phyloP scores from a whole-genome alignment of 108 stramenopile species.

The Skeletonema menzelii region DNA sequence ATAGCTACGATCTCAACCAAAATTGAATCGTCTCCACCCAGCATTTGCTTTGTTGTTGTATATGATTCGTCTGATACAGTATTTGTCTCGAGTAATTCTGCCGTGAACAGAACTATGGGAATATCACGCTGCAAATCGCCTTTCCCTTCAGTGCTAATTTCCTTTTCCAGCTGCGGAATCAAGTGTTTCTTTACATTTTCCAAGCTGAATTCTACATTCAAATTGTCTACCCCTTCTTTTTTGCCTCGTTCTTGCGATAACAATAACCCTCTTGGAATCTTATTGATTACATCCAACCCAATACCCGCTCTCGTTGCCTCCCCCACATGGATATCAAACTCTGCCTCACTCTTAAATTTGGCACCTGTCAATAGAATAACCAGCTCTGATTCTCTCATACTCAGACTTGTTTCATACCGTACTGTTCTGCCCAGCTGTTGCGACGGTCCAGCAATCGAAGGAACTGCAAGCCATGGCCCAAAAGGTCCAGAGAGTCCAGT shows the following conservation, averaged over 20 bases:
- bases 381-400: constrained; percentile 69
- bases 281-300: constrained; percentile 49
- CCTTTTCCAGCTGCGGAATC: constrained; percentile 56
- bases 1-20: constrained; percentile 83
- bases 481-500: constrained; percentile 85
- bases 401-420: constrained; percentile 69
- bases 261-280: constrained; percentile 61
- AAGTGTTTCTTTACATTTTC: constrained; percentile 44
- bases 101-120: constrained; percentile 58
- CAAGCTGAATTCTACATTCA: constrained; percentile 47
- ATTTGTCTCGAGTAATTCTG: constrained; percentile 74
- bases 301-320: constrained; percentile 76
- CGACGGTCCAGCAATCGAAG: constrained; percentile 65
- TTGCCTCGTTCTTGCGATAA: not conserved
- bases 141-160: not conserved
- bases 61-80: constrained; percentile 81
- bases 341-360: constrained; percentile 58
- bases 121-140: not conserved
- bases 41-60: constrained; percentile 33
- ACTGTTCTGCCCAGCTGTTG: constrained; percentile 64
- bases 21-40: constrained; percentile 60
- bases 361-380: constrained; percentile 81
- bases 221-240: constrained; percentile 2
- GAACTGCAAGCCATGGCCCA: constrained; percentile 83
- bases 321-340: constrained; percentile 77